Evolutionary conservation across 2,329 filamentous ascomycete species (phyloP).

Genomic region (Ceratocystiopsis minuta): DNA sequence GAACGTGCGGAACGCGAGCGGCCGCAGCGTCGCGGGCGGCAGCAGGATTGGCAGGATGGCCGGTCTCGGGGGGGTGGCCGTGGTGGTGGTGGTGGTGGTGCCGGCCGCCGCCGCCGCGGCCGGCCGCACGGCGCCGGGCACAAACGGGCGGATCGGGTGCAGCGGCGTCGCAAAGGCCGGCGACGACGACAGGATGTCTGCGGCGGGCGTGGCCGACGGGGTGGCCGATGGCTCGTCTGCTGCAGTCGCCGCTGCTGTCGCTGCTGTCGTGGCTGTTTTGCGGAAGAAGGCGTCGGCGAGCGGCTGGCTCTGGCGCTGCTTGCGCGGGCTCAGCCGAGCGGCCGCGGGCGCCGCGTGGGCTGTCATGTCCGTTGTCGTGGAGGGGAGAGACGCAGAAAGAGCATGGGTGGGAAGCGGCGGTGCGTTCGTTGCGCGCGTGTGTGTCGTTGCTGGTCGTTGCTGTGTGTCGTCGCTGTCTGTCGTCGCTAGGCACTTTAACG

Average conservation of each 20-base stretch:
- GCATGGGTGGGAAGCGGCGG: neutral
- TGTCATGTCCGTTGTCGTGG: slow-evolving; percentile 10
- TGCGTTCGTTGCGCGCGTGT: too few relatives aligned
- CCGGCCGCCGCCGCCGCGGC: slow-evolving; percentile 68
- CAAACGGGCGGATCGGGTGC: slow-evolving; percentile 55
- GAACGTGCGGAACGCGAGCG: slow-evolving; percentile 84
- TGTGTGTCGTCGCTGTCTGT: neutral
- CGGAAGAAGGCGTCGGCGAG: slow-evolving; percentile 22
- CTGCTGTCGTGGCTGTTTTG: neutral
- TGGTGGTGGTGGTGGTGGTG: slow-evolving; percentile 69
- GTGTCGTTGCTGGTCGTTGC: neutral
- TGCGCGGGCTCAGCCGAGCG: slow-evolving; percentile 11
- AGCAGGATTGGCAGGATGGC: slow-evolving; percentile 76
- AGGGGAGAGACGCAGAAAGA: too few relatives aligned
- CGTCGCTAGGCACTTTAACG: too few relatives aligned
- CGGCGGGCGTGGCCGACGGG: slow-evolving; percentile 4
- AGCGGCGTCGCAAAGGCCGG: slow-evolving; percentile 78
- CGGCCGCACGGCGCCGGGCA: slow-evolving; percentile 29
- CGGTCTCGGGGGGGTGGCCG: slow-evolving; percentile 34
- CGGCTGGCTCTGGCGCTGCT: slow-evolving; percentile 14
- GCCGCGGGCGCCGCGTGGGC: slow-evolving; percentile 5
- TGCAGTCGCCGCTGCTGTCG: slow-evolving; percentile 14
- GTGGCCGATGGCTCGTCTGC: neutral
- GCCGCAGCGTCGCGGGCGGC: slow-evolving; percentile 69
- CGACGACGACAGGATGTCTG: slow-evolving; percentile 65